A percentile compares a stretch with the other conserved stretches of the same genome.
phyloP scores from a whole-genome alignment of 2,329 filamentous ascomycete genomes.

The Claviceps monticola region DNA sequence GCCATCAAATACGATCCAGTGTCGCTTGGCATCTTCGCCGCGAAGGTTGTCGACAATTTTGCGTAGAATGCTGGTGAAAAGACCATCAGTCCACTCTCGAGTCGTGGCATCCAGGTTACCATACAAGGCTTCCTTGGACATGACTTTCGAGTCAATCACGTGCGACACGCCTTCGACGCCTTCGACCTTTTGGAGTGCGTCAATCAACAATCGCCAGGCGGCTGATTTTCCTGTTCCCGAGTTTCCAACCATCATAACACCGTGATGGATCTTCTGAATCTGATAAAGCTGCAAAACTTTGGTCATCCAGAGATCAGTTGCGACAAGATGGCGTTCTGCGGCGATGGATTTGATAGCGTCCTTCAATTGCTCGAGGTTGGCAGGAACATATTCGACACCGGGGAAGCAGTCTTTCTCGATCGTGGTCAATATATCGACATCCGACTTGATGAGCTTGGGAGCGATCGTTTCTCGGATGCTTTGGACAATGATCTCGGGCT shows the following conservation, averaged over 20 bases:
- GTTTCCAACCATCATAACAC: constrained; percentile 99
- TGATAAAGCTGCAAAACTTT: constrained; percentile 96
- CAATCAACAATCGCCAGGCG: constrained; percentile 83
- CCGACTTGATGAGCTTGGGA: constrained; percentile 84
- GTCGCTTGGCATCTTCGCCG: constrained; percentile 89
- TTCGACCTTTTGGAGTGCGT: constrained; percentile 83
- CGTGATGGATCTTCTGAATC: constrained; percentile 94
- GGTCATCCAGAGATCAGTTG: constrained; percentile 92
- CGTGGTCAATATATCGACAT: constrained; percentile 74
- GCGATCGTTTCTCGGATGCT: constrained; percentile 97
- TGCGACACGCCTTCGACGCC: constrained; percentile 88
- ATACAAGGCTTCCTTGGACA: constrained; percentile 97
- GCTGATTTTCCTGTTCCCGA: constrained; percentile 96
- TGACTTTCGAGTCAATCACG: constrained; percentile 98
- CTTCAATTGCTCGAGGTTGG: constrained; percentile 67
- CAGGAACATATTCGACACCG: constrained; percentile 82
- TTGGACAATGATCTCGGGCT: constrained; percentile 96
- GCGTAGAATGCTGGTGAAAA: constrained; percentile 93
- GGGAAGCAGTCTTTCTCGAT: constrained; percentile 85
- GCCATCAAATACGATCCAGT: constrained; percentile 99
- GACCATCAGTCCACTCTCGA: constrained; percentile 94
- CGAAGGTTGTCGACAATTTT: constrained; percentile 98
- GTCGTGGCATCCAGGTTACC: constrained; percentile 93
- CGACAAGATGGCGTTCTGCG: constrained; percentile 70
- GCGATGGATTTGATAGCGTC: constrained; percentile 73